Conservation (phyloP, 225 moss, liverwort and hornwort genomes). For the Asterella californica region DNA sequence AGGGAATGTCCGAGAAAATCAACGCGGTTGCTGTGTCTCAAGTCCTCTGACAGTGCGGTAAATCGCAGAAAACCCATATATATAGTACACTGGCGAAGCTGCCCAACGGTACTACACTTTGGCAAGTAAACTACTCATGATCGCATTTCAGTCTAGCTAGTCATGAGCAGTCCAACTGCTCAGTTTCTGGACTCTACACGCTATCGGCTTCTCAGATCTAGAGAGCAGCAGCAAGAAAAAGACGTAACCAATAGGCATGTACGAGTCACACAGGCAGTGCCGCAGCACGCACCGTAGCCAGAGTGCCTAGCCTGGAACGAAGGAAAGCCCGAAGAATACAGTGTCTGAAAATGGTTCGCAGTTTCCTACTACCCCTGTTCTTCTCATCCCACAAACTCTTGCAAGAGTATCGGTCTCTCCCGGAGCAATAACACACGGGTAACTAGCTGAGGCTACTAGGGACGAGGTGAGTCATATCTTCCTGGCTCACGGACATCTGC, state of each 20-base stretch:
- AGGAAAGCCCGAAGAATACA: too few species aligned
- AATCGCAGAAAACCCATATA: background rate
- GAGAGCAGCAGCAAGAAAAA: background rate
- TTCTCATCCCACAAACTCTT: background rate
- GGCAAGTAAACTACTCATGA: background rate
- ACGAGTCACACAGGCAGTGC: background rate
- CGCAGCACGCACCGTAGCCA: background rate
- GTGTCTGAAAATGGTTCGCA: background rate
- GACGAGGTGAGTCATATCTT: too few species aligned
- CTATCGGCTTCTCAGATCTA: background rate
- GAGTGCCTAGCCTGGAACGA: too few species aligned
- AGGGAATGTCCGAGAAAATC: conserved; percentile 14
- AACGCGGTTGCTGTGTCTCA: conserved; percentile 4
- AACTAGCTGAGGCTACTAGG: too few species aligned
- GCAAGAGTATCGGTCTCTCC: too few species aligned
- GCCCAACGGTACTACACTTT: background rate
- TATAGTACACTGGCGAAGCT: background rate
- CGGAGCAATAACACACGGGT: too few species aligned
- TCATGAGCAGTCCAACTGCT: background rate
- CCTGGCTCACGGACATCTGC: too few species aligned
- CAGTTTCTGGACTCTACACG: background rate
- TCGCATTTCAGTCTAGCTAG: background rate
- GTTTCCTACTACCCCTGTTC: background rate
- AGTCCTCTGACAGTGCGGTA: background rate
- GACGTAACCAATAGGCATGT: too few species aligned